phyloP scores from a whole-genome alignment of 2,329 filamentous ascomycete genomes.

The Calonectria pteridis region DNA sequence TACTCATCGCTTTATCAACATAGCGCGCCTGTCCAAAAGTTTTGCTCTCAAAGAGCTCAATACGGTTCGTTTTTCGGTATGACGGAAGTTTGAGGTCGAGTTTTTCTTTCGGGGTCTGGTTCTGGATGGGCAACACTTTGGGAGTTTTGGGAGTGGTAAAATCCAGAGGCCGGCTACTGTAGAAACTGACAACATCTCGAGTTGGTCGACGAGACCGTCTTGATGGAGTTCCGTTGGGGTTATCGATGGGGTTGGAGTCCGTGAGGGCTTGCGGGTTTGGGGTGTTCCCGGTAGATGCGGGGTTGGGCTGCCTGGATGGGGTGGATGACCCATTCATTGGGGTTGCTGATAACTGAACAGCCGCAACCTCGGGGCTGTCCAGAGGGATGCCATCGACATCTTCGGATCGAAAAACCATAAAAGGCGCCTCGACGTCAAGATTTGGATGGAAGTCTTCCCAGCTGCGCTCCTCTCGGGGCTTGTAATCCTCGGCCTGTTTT shows the following conservation, averaged over 20 bases:
- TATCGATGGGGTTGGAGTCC: slow-evolving; percentile 49
- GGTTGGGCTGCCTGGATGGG: slow-evolving; percentile 60
- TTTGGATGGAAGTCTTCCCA: slow-evolving; percentile 99
- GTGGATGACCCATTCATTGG: slow-evolving; percentile 57
- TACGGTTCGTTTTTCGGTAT: slow-evolving; percentile 83
- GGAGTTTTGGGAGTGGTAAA: slow-evolving; percentile 65
- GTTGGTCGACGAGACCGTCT: slow-evolving; percentile 59
- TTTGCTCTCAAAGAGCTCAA: slow-evolving; percentile 85
- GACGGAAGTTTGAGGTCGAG: slow-evolving; percentile 82
- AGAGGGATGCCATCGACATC: slow-evolving; percentile 82
- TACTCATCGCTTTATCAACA: slow-evolving; percentile 96
- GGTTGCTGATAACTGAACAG: slow-evolving; percentile 44
- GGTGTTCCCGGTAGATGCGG: slow-evolving; percentile 57
- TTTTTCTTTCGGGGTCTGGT: slow-evolving; percentile 83
- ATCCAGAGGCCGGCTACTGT: slow-evolving; percentile 62
- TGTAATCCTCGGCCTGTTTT: slow-evolving; percentile 94
- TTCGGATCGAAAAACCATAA: slow-evolving; percentile 83
- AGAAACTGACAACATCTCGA: slow-evolving; percentile 66
- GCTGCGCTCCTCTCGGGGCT: slow-evolving; percentile 93
- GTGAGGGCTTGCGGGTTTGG: slow-evolving; percentile 53
- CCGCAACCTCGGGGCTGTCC: slow-evolving; percentile 54
- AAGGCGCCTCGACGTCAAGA: slow-evolving; percentile 86
- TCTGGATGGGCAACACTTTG: slow-evolving; percentile 80
- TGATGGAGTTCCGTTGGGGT: slow-evolving; percentile 49
- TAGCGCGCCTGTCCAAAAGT: slow-evolving; percentile 88